Evolutionary conservation across 78 protist species (phyloP).

Genomic region (Dictyostelium citrinum): DNA sequence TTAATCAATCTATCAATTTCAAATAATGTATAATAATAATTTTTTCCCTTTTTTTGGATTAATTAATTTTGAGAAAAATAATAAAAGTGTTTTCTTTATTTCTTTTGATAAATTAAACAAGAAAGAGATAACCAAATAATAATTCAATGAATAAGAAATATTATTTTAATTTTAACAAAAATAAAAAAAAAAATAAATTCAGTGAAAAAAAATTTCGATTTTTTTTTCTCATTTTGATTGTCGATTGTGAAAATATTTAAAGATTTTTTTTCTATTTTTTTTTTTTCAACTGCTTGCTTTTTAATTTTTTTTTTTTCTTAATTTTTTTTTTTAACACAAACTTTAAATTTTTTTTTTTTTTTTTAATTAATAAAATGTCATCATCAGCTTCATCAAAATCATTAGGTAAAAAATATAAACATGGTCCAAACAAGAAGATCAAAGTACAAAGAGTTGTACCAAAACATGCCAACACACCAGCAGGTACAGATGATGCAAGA

Average conservation of each 20-base stretch:
- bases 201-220: neutral
- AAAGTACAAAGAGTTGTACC: neutral
- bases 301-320: too few species aligned
- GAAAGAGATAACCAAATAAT: neutral
- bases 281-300: neutral
- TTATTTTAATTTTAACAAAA: neutral
- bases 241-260: neutral
- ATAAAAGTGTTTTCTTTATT: too few species aligned
- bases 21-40: too few species aligned
- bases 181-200: neutral
- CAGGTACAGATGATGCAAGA: constrained; percentile 19
- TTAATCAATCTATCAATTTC: too few species aligned
- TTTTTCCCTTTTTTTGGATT: too few species aligned
- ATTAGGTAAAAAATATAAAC: neutral
- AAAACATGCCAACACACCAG: constrained; percentile 5
- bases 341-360: too few species aligned
- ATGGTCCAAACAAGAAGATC: neutral
- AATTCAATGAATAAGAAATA: too few species aligned
- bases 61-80: too few species aligned
- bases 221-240: neutral
- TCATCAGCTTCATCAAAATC: neutral
- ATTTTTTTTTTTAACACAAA: too few species aligned
- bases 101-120: too few species aligned
- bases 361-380: neutral
- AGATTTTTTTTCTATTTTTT: neutral